Evolutionary conservation across 2,329 filamentous ascomycete genomes (phyloP).

Genomic region (Calonectria hongkongensis): DNA sequence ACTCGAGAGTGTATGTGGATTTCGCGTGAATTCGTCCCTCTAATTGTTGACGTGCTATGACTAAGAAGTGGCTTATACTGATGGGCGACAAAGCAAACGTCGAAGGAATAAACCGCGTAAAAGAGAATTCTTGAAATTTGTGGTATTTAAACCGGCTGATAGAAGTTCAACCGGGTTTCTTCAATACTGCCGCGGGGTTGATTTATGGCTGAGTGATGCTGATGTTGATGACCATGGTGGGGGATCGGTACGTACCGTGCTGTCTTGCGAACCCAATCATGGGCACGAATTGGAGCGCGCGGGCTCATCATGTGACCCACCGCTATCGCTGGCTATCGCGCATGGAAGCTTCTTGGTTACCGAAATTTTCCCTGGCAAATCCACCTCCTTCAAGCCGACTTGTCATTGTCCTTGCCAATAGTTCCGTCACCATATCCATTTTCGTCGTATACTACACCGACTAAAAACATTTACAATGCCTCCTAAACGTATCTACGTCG

Average conservation of each 20-base stretch:
- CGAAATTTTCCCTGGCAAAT: conserved; percentile 50
- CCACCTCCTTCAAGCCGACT: conserved; percentile 32
- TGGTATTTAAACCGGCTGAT: no score
- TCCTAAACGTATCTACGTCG: conserved; percentile 76
- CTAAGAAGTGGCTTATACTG: conserved; percentile 1
- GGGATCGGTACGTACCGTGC: neutral
- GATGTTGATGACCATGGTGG: conserved; percentile 26
- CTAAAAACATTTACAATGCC: conserved; percentile 69
- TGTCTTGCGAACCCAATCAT: neutral
- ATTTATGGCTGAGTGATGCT: conserved; percentile 19
- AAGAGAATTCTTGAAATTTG: no score
- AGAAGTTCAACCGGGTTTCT: neutral
- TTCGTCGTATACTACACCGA: neutral
- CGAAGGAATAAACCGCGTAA: neutral
- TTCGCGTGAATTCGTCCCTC: neutral
- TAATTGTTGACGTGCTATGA: neutral
- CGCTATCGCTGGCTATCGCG: conserved; percentile 44
- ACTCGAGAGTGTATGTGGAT: conserved; percentile 5
- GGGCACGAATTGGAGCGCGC: neutral
- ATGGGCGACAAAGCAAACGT: neutral
- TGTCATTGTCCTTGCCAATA: neutral
- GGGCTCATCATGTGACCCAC: conserved; percentile 54
- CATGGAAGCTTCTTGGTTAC: conserved; percentile 42
- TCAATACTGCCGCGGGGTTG: conserved; percentile 1
- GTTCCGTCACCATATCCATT: neutral